Evolutionary conservation across 805 yeast genomes (phyloP), one percentile per base, ranked within the genome.

Genomic region (Candida cerambycidarum): DNA sequence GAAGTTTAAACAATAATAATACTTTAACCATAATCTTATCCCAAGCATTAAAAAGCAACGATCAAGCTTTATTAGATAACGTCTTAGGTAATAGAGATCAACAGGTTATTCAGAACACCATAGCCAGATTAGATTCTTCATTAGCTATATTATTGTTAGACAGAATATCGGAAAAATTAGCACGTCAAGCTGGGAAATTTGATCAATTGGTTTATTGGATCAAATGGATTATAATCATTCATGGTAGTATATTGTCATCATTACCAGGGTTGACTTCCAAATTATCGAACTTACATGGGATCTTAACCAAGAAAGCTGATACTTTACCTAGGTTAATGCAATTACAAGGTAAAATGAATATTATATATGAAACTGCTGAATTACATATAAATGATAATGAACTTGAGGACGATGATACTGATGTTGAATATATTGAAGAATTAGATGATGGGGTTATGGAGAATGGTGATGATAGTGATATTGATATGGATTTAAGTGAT

Each of bases 31-130:
- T 85, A 1, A 79, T 93, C n/a, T 71, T 93, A 34, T 73, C 90
- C 11, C 99, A 93, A 67, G 92, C 99, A 0, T 73, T 93, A 48
- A 82, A 80, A 54, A 82, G 95, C 15, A 87, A 86, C 55, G 99
- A 93, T 60, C 89, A 83, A 55, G 69, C 93, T 8, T 70, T 93
- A 43, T 72, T 93, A 48, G 98, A 93, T 61, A 80, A 88, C 2
- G 96, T 95, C 10, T 72, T 93, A 49, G 63, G 64, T 45, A 77
- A 77, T 52, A 68, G 71, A 37, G 82, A 79, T 50, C 76, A 77
- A 38, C 59, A 56, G 5, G 65, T 76, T 7, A 75, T 78, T 34
- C 73, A 72, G 51, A 69, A 70, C 42, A 79, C 83, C 5, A 69
- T 79, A 35, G 48, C 71, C 13, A 70, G 71, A 49, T 61, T 79